Conservation (phyloP, 2,329 filamentous ascomycete species). For the Microascus cirrosus region DNA sequence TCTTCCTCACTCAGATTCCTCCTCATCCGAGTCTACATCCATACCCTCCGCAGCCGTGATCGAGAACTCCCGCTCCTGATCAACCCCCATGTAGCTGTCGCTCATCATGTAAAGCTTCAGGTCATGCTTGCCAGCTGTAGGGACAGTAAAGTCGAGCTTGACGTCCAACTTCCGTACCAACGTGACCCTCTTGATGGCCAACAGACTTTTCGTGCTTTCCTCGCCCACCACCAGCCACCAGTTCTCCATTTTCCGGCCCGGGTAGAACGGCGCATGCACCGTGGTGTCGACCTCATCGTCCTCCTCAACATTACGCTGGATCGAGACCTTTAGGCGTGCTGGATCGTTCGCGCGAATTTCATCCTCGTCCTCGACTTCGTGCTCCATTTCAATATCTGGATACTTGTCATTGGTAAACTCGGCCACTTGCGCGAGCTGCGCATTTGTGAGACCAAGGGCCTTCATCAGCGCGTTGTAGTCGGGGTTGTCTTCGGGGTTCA, state of each 20-base stretch:
- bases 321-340: constrained; percentile 70
- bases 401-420: constrained; percentile 95
- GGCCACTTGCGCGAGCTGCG: constrained; percentile 78
- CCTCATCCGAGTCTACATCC: constrained; percentile 82
- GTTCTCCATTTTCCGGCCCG: constrained; percentile 84
- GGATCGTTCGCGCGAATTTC: constrained; percentile 71
- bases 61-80: constrained; percentile 85
- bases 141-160: constrained; percentile 79
- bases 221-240: constrained; percentile 98
- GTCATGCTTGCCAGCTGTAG: constrained; percentile 71
- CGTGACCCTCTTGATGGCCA: constrained; percentile 91
- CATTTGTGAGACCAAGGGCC: constrained; percentile 66
- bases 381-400: constrained; percentile 85
- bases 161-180: constrained; percentile 69
- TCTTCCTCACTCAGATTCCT: constrained; percentile 28
- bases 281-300: constrained; percentile 61
- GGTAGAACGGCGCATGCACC: constrained; percentile 94
- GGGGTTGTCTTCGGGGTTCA: constrained; percentile 89
- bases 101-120: constrained; percentile 93
- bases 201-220: constrained; percentile 73
- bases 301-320: constrained; percentile 73
- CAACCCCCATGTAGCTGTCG: constrained; percentile 92
- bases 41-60: constrained; percentile 82
- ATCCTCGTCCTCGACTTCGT: constrained; percentile 73
- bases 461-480: constrained; percentile 70